Conservation (phyloP, 2,329 filamentous ascomycete species). For the Beauveria scarabaeidicola region DNA sequence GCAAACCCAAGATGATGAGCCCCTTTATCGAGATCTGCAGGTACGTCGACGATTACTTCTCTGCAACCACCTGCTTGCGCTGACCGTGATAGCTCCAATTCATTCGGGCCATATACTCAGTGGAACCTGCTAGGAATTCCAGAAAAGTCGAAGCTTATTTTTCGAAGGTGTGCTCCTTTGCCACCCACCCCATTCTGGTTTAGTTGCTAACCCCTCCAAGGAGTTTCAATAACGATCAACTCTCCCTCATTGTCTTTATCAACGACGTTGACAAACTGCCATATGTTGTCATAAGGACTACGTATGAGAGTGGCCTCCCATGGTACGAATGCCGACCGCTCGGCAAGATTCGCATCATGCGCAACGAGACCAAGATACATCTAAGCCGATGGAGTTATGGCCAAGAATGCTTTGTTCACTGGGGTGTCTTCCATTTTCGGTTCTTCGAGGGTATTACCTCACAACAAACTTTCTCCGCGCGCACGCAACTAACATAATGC, state of each 20-base stretch:
- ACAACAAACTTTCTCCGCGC: no score
- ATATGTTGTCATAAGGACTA: conserved; percentile 38
- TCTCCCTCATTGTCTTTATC: conserved; percentile 46
- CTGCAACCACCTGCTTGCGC: neutral
- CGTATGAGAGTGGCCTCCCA: conserved; percentile 26
- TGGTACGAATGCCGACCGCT: conserved; percentile 43
- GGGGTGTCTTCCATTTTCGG: conserved; percentile 4
- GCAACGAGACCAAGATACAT: conserved; percentile 1
- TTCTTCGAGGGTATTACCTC: conserved; percentile 4
- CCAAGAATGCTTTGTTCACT: neutral
- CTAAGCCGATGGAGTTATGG: neutral
- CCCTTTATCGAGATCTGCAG: conserved; percentile 31
- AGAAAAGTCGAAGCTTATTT: conserved; percentile 41
- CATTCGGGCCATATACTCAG: conserved; percentile 36
- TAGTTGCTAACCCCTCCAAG: conserved; percentile 22
- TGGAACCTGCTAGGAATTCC: conserved; percentile 37
- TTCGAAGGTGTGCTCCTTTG: conserved; percentile 37
- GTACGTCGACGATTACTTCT: conserved; percentile 17
- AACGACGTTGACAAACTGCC: conserved; percentile 35
- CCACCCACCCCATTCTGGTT: neutral
- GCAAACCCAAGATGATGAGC: conserved; percentile 44
- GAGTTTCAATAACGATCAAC: conserved; percentile 45
- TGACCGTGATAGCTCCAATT: conserved; percentile 31
- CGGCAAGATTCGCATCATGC: conserved; percentile 16
- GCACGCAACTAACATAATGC: neutral